Percentiles rank a stretch among this genome's conserved stretches.
These are phyloP conservation scores for Mycena floridula DNA, from an alignment of 768 basidiomycete species.

Conservation along the genomic window DNA sequence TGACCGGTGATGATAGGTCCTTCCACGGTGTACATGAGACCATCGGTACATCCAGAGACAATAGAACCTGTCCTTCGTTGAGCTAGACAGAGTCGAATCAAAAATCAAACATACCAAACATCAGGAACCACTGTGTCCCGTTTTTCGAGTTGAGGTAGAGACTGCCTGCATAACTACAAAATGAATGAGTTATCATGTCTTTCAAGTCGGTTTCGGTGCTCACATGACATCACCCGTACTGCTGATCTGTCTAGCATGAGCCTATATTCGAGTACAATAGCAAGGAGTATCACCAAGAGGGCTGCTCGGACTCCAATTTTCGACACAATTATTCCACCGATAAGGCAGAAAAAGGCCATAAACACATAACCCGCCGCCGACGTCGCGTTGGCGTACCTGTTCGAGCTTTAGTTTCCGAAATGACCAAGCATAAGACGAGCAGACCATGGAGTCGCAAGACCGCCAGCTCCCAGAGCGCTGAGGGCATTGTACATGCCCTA, in stretches of 20 bases:
- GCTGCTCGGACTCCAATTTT: constrained; percentile 25
- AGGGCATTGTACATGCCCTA: constrained; percentile 28
- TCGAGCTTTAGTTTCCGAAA: background rate
- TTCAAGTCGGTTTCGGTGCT: background rate
- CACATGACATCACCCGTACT: constrained; percentile 27
- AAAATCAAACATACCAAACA: constrained; percentile 15
- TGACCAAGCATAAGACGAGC: too few species aligned
- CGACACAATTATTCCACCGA: constrained; percentile 25
- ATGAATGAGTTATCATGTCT: background rate
- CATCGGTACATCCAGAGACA: constrained; percentile 23
- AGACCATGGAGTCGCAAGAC: constrained; percentile 26
- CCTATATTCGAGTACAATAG: too few species aligned
- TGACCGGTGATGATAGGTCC: constrained; percentile 26
- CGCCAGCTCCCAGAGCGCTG: constrained; percentile 23
- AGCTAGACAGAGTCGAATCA: background rate
- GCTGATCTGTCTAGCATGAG: constrained; percentile 14
- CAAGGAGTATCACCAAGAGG: constrained; percentile 15
- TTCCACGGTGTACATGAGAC: constrained; percentile 26
- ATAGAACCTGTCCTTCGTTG: constrained; percentile 17
- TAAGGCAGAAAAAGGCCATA: constrained; percentile 24
- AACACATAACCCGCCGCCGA: constrained; percentile 17
- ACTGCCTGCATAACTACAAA: constrained; percentile 23
- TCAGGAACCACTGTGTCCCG: constrained; percentile 28
- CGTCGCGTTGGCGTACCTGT: constrained; percentile 19
- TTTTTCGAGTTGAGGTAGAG: constrained; percentile 27